Percentiles rank a stretch among this genome's conserved stretches.
Conservation (phyloP, 2,329 filamentous ascomycete species). For the Aspergillus spinulosporus region DNA sequence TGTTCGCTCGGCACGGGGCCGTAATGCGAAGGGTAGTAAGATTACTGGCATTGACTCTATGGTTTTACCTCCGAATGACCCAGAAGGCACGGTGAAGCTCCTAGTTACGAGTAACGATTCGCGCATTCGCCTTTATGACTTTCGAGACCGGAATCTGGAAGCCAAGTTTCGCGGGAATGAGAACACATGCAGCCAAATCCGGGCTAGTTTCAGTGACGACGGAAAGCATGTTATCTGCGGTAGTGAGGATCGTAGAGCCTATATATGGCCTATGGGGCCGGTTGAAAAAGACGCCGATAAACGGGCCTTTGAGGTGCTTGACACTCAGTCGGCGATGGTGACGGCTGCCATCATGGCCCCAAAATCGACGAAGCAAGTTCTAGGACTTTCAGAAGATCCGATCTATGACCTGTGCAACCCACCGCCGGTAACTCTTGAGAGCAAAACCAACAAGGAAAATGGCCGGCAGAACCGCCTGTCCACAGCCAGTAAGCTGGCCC, state of each 20-base stretch:
- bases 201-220: slow-evolving; percentile 84
- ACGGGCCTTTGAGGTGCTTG: slow-evolving; percentile 81
- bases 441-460: slow-evolving; percentile 48
- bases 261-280: slow-evolving; percentile 76
- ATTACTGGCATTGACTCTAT: slow-evolving; percentile 90
- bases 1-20: slow-evolving; percentile 86
- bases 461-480: slow-evolving; percentile 25
- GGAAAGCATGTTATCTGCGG: slow-evolving; percentile 84
- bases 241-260: slow-evolving; percentile 85
- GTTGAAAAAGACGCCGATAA: slow-evolving; percentile 73
- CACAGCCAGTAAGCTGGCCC: slow-evolving; percentile 48
- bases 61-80: slow-evolving; percentile 56
- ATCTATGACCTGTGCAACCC: slow-evolving; percentile 97
- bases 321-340: slow-evolving; percentile 84
- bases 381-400: slow-evolving; percentile 81
- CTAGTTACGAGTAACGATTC: slow-evolving; percentile 95
- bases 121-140: slow-evolving; percentile 82
- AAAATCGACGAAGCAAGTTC: slow-evolving; percentile 69
- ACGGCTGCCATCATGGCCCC: slow-evolving; percentile 89
- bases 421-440: slow-evolving; percentile 79
- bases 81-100: slow-evolving; percentile 71
- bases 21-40: slow-evolving; percentile 94
- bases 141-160: slow-evolving; percentile 80
- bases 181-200: slow-evolving; percentile 86
- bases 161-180: slow-evolving; percentile 90